Base-by-base conservation (phyloP, 106 monocot species). In the Apostasia ramifera region DNA sequence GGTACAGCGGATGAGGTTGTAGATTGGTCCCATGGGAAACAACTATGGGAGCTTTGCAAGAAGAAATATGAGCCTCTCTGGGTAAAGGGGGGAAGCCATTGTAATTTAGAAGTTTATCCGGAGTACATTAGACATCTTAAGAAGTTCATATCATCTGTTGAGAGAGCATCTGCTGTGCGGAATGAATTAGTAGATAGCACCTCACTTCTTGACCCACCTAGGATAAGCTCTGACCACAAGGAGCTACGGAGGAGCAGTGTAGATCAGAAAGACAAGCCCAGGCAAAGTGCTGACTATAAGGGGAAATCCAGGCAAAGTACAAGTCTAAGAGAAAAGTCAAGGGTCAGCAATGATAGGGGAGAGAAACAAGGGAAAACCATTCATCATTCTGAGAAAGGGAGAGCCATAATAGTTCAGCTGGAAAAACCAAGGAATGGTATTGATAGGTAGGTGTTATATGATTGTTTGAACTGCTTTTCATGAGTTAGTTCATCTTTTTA, bases 51-150 rank as follows among this genome's bases (percentile, higher is more conserved):
- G 50, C 66, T 66, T 40, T 66, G 50, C 7, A 66, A 66, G 51
- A 49, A 49, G 51, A 66, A 66, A 51, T 66, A 66, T 51, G 66
- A 66, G 66, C 66, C 66, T 66, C 66, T 66, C 38, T 66, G 66
- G 66, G 50, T 66, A 15, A 66, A 66, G 50, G 66, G 66, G 1
- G 66, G 66, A 37, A 40, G 38, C 47, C 66, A 66, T 39, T 49
- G 66, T 51, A 66, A 66, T 50, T 66, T 66, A 49, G 66, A 66
- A 49, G 49, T 49, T 8, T 66, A 66, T 51, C 66, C 66, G 7
- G 66, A 66, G 37, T 66, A 66, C 66, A 66, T 66, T 37, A 49
- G 66, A 4, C 66, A 66, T 66, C 51, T 66, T 38, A 66, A 66
- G 51, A 66, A 66, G 66, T 66, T 66, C 51, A 51, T 66, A 50